phyloP scores from a whole-genome alignment of 441 rosid species.

The Populus hybrid region DNA sequence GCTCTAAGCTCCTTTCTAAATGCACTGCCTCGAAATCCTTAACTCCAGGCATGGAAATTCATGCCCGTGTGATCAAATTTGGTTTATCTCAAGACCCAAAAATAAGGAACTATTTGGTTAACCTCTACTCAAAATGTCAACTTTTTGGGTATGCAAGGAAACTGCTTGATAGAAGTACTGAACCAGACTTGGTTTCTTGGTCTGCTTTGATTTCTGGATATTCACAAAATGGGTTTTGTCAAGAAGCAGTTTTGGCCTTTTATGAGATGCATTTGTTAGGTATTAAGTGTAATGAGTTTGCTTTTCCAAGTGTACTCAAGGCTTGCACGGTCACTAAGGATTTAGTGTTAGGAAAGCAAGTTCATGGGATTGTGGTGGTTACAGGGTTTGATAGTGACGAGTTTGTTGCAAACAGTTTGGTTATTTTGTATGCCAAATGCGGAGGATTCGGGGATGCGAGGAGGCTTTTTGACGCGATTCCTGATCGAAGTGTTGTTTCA shows the following conservation, averaged over 20 bases:
- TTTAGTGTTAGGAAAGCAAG: constrained; percentile 53
- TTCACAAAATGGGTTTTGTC: constrained; percentile 44
- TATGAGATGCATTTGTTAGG: constrained; percentile 51
- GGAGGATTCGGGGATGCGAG: constrained; percentile 48
- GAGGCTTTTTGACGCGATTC: constrained; percentile 48
- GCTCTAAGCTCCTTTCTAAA: constrained; percentile 40
- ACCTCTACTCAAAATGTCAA: constrained; percentile 44
- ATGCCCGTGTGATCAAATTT: constrained; percentile 37
- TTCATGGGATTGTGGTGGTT: constrained; percentile 53
- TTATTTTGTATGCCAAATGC: constrained; percentile 61
- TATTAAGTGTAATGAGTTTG: constrained; percentile 53
- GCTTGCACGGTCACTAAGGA: constrained; percentile 46
- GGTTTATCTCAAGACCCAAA: constrained; percentile 37
- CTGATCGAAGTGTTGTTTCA: constrained; percentile 47
- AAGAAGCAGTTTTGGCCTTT: constrained; percentile 48
- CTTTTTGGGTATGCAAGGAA: constrained; percentile 44
- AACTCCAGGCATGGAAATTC: constrained; percentile 39
- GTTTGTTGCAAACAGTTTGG: constrained; percentile 59
- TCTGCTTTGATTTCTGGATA: constrained; percentile 73
- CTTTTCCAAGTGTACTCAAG: constrained; percentile 64
- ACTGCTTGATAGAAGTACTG: constrained; percentile 55
- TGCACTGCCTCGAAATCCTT: constrained; percentile 41
- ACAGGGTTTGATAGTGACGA: constrained; percentile 61
- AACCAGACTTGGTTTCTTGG: constrained; percentile 61
- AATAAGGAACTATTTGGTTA: constrained; percentile 37